A percentile compares a stretch with the other conserved stretches of the same genome.
These are phyloP conservation scores for Yamadazyma endophytica DNA, from an alignment of 805 yeast genomes.

Conservation along the genomic window DNA sequence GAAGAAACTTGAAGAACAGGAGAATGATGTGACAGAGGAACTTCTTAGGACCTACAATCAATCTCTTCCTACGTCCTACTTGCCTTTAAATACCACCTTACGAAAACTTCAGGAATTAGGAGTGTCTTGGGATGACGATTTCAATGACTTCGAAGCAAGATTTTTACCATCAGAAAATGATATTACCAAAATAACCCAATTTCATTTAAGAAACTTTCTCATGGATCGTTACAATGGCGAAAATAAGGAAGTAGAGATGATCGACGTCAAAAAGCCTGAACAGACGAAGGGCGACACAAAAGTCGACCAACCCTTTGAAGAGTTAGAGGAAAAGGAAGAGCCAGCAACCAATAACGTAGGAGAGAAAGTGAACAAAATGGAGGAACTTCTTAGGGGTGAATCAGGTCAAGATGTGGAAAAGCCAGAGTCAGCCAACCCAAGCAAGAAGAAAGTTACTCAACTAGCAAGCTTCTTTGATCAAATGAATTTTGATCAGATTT, in stretches of 20 bases:
- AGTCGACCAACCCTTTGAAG: neutral
- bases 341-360: slow-evolving; percentile 7
- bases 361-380: slow-evolving; percentile 26
- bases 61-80: slow-evolving; percentile 59
- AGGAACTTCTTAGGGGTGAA: slow-evolving; percentile 18
- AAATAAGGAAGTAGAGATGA: slow-evolving; percentile 17
- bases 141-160: slow-evolving; percentile 69
- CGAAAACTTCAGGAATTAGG: slow-evolving; percentile 76
- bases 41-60: slow-evolving; percentile 50
- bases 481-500: slow-evolving; percentile 73
- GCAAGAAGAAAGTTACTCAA: slow-evolving; percentile 47
- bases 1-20: slow-evolving; percentile 48
- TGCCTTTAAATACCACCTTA: slow-evolving; percentile 65
- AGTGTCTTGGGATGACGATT: slow-evolving; percentile 82
- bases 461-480: slow-evolving; percentile 66
- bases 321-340: slow-evolving; percentile 1
- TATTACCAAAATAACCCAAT: slow-evolving; percentile 83
- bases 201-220: slow-evolving; percentile 74
- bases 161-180: slow-evolving; percentile 91
- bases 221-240: slow-evolving; percentile 41
- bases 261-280: slow-evolving; percentile 2
- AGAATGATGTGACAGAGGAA: slow-evolving; percentile 36
- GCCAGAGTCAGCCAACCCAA: neutral
- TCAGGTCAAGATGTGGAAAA: slow-evolving; percentile 1
- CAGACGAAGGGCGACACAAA: neutral